These are phyloP conservation scores for Collybiopsis luxurians DNA, from an alignment of 768 basidiomycete genomes.

Conservation along the genomic window DNA sequence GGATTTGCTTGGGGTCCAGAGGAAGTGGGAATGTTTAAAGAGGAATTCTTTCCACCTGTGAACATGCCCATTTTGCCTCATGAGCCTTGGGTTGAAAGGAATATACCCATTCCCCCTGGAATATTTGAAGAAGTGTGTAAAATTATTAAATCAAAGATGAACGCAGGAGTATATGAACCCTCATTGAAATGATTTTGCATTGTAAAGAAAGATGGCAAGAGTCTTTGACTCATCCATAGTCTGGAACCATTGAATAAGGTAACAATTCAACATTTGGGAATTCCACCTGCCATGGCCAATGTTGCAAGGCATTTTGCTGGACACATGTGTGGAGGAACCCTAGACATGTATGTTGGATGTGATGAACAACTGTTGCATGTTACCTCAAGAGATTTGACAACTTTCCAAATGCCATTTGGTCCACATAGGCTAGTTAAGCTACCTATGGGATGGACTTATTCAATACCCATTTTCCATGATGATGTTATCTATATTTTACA, in stretches of 20 bases:
- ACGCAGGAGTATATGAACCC: constrained; percentile 27
- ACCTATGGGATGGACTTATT: constrained; percentile 30
- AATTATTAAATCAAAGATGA: constrained; percentile 20
- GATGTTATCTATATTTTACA: constrained; percentile 35
- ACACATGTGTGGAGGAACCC: constrained; percentile 24
- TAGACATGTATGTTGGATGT: constrained; percentile 35
- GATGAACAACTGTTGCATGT: constrained; percentile 27
- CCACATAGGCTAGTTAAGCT: constrained; percentile 15
- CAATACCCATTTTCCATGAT: constrained; percentile 36
- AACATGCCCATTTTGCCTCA: constrained; percentile 33
- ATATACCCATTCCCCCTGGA: constrained; percentile 27
- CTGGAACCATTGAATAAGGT: constrained; percentile 36
- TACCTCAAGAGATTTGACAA: constrained; percentile 35
- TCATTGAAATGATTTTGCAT: constrained; percentile 34
- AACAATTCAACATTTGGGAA: constrained; percentile 30
- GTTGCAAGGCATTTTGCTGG: constrained; percentile 33
- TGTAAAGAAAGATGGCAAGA: constrained; percentile 34
- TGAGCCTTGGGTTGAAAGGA: constrained; percentile 26
- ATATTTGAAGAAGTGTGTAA: constrained; percentile 20
- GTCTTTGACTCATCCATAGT: constrained; percentile 31
- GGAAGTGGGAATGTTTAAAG: constrained; percentile 29
- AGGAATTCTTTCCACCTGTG: constrained; percentile 31
- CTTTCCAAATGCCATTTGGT: constrained; percentile 35
- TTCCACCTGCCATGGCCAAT: constrained; percentile 28
- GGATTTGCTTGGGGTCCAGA: constrained; percentile 37